These are phyloP conservation scores for Grosmannia serpens DNA, from an alignment of 2,329 filamentous ascomycete species.

Conservation along the genomic window DNA sequence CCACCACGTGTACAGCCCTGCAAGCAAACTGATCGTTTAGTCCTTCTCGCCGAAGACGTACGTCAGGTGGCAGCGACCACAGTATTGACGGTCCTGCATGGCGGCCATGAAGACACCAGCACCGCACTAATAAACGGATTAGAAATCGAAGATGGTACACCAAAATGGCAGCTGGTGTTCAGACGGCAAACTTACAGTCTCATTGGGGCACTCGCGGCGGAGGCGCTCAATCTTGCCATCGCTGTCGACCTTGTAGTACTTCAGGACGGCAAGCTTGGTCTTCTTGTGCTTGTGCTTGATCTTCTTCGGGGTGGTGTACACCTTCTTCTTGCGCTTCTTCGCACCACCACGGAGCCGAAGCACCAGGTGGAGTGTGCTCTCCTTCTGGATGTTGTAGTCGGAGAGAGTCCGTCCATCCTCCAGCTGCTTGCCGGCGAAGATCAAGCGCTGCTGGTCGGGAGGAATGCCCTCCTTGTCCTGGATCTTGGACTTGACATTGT, in stretches of 20 bases:
- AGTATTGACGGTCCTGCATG: constrained; percentile 99
- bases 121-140: constrained; percentile 57
- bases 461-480: constrained; percentile 99
- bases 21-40: constrained; percentile 25
- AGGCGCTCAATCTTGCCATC: constrained; percentile 99
- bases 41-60: constrained; percentile 59
- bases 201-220: constrained; percentile 89
- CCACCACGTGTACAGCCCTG: constrained; percentile 2
- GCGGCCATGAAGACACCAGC: constrained; percentile 99
- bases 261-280: constrained; percentile 99
- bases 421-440: constrained; percentile 99
- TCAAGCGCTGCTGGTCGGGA: constrained; percentile 97
- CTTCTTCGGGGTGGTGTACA: constrained; percentile 99
- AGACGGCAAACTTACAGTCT: constrained; percentile 51
- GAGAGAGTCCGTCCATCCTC: constrained; percentile 97
- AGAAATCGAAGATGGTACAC: too few relatives aligned
- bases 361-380: constrained; percentile 96
- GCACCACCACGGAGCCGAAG: constrained; percentile 95
- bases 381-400: constrained; percentile 99
- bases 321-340: constrained; percentile 99
- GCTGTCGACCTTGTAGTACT: constrained; percentile 99
- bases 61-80: constrained; percentile 61
- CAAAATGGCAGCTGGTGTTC: too few relatives aligned
- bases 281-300: constrained; percentile 99
- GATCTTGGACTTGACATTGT: constrained; percentile 99